Conservation (phyloP, 2,329 filamentous ascomycete genomes). For the Chaetomium olivaceum region DNA sequence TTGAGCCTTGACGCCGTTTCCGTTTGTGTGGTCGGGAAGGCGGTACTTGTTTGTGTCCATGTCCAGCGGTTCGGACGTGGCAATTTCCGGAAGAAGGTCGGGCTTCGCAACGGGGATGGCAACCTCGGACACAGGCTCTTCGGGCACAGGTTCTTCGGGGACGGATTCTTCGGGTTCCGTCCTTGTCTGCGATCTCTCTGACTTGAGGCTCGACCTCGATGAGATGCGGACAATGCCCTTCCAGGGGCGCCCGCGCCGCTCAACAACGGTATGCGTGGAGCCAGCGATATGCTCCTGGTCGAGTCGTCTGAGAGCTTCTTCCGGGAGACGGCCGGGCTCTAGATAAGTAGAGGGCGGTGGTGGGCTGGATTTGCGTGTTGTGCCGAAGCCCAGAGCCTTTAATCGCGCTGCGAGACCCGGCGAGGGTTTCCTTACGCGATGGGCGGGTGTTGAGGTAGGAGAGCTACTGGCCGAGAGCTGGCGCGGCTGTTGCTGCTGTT, state of each 20-base stretch:
- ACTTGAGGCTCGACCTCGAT: slow-evolving; percentile 39
- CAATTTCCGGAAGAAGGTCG: slow-evolving; percentile 54
- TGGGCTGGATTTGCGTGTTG: slow-evolving; percentile 43
- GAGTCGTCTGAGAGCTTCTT: slow-evolving; percentile 68
- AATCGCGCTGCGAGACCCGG: slow-evolving; percentile 65
- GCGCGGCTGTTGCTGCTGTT: slow-evolving; percentile 22
- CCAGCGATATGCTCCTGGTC: slow-evolving; percentile 65
- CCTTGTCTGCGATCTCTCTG: slow-evolving; percentile 28
- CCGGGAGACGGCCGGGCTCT: slow-evolving; percentile 65
- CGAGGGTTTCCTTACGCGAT: slow-evolving; percentile 57
- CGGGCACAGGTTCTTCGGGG: slow-evolving; percentile 38
- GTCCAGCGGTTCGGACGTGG: slow-evolving; percentile 51
- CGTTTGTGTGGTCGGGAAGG: slow-evolving; percentile 68
- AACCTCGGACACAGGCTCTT: slow-evolving; percentile 38
- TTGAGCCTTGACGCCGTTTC: slow-evolving; percentile 66
- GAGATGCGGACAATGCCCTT: slow-evolving; percentile 61
- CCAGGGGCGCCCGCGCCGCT: slow-evolving; percentile 71
- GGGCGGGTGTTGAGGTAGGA: slow-evolving; percentile 33
- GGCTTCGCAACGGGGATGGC: slow-evolving; percentile 35
- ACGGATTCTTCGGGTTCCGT: slow-evolving; percentile 34
- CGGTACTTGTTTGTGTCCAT: slow-evolving; percentile 76
- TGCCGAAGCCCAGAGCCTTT: slow-evolving; percentile 63
- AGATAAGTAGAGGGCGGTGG: slow-evolving; percentile 35
- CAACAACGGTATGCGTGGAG: slow-evolving; percentile 53
- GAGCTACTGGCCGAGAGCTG: slow-evolving; percentile 30